These are phyloP conservation scores for Flaveria bidentis DNA, from an alignment of 129 eudicot genomes.

Conservation along the genomic window DNA sequence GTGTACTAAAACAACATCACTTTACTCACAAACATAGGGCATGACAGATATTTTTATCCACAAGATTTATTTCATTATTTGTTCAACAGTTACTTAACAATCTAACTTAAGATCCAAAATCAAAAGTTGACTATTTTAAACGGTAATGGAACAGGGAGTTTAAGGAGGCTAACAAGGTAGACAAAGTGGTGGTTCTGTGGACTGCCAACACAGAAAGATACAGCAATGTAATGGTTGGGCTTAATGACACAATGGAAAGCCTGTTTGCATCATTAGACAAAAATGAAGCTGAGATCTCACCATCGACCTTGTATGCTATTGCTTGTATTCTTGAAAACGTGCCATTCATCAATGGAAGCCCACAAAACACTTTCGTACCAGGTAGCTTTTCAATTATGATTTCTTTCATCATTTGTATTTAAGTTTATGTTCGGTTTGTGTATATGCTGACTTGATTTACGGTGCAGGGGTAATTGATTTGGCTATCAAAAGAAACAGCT, in stretches of 20 bases:
- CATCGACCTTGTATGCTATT: constrained; percentile 86
- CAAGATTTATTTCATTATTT: too few relatives aligned
- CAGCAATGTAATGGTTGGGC: constrained; percentile 86
- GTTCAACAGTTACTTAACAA: too few relatives aligned
- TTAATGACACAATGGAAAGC: constrained; percentile 84
- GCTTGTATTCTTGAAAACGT: constrained; percentile 92
- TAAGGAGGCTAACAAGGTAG: constrained; percentile 88
- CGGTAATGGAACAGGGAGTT: constrained; percentile 62
- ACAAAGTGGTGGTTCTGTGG: constrained; percentile 86
- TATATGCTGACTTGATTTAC: not conserved
- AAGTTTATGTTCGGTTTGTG: not conserved
- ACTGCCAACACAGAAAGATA: constrained; percentile 98
- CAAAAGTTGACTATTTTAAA: constrained; percentile 10
- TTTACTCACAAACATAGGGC: too few relatives aligned
- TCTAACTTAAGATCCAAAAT: not conserved
- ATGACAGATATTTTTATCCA: too few relatives aligned
- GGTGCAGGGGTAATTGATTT: constrained; percentile 77
- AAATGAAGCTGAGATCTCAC: constrained; percentile 93
- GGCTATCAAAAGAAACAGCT: constrained; percentile 81
- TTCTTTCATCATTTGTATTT: not conserved
- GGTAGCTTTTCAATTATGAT: constrained; percentile 33
- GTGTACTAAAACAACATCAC: too few relatives aligned
- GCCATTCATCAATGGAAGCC: constrained; percentile 98
- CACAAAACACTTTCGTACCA: constrained; percentile 96
- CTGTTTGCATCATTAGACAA: constrained; percentile 75